Conservation (phyloP, 352 stramenopile genomes). For the Phytophthora meadii region DNA sequence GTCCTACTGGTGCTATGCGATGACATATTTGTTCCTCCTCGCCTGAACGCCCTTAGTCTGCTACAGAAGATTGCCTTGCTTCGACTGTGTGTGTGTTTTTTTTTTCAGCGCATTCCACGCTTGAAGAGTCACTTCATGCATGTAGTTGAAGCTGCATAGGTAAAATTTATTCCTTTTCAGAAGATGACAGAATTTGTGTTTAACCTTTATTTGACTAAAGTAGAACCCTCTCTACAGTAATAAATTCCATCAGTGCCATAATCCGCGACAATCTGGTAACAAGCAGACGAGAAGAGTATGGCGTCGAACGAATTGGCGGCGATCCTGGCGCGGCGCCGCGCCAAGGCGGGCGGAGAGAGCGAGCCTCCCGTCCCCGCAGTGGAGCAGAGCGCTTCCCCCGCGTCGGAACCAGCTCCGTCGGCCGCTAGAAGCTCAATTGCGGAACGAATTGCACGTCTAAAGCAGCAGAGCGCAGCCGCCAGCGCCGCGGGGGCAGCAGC, state of each 20-base stretch:
- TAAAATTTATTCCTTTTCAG: conserved; percentile 15
- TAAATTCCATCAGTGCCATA: conserved; percentile 13
- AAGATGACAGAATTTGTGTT: not conserved
- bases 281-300: conserved; percentile 56
- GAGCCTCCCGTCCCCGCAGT: conserved; percentile 38
- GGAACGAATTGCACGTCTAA: conserved; percentile 77
- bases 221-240: conserved; percentile 1
- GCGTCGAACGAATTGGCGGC: conserved; percentile 84
- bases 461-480: conserved; percentile 66
- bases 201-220: too few relatives aligned
- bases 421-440: conserved; percentile 63
- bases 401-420: conserved; percentile 22
- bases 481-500: conserved; percentile 30
- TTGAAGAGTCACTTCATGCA: conserved; percentile 2
- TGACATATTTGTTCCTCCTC: too few relatives aligned
- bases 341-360: conserved; percentile 64
- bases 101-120: not conserved
- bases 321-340: conserved; percentile 79
- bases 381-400: conserved; percentile 27
- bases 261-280: conserved; percentile 32
- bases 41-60: too few relatives aligned
- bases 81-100: too few relatives aligned
- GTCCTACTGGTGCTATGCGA: too few relatives aligned
- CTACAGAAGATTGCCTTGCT: too few relatives aligned
- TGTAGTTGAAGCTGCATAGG: conserved; percentile 13